Evolutionary conservation across 306 rosid species (phyloP).

Genomic region (Vicia faba): DNA sequence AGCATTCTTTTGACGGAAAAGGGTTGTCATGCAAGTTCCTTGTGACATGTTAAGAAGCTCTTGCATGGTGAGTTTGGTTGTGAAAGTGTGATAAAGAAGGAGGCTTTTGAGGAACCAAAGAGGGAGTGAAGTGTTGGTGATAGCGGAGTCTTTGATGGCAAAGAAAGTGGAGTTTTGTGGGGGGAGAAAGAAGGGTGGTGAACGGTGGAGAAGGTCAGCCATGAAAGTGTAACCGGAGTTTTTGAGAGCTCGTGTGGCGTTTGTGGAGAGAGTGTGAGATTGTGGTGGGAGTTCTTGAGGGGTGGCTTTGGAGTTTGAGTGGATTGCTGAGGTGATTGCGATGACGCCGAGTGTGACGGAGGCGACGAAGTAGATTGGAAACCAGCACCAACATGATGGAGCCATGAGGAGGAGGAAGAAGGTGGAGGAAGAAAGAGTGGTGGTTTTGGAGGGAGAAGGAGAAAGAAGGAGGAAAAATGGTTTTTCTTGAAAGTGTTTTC

Average conservation of each 20-base stretch:
- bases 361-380: slow-evolving; percentile 44
- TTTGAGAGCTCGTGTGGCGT: slow-evolving; percentile 58
- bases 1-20: slow-evolving; percentile 40
- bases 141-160: slow-evolving; percentile 45
- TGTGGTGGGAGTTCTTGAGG: slow-evolving; percentile 33
- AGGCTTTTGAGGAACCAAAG: slow-evolving; percentile 62
- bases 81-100: slow-evolving; percentile 45
- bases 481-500: neutral
- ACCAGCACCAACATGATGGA: slow-evolving; percentile 45
- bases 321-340: slow-evolving; percentile 54
- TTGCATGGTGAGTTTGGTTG: slow-evolving; percentile 27
- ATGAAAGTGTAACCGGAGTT: slow-evolving; percentile 53
- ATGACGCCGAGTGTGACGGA: slow-evolving; percentile 50
- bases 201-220: slow-evolving; percentile 62
- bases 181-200: slow-evolving; percentile 58
- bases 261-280: slow-evolving; percentile 39
- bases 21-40: slow-evolving; percentile 56
- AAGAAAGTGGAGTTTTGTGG: slow-evolving; percentile 43
- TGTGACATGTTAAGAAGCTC: slow-evolving; percentile 37
- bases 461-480: neutral
- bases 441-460: slow-evolving; percentile 2
- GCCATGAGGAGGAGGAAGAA: slow-evolving; percentile 50
- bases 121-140: slow-evolving; percentile 48
- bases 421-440: neutral
- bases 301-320: slow-evolving; percentile 39